Evolutionary conservation across 2,329 filamentous ascomycete species (phyloP), one percentile per base, ranked within the genome.

Genomic region (Pyrenochaeta sp.): DNA sequence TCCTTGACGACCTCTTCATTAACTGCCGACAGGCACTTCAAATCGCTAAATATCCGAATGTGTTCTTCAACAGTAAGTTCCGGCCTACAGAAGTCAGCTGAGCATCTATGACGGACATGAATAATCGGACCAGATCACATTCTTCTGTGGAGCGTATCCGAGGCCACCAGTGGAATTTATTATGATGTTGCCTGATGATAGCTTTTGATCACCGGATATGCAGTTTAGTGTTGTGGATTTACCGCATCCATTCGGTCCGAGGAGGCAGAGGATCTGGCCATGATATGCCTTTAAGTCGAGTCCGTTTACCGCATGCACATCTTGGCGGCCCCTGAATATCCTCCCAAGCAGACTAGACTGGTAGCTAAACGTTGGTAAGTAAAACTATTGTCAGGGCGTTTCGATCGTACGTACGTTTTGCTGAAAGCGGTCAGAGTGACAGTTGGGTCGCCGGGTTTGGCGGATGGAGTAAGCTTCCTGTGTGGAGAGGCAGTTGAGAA

Each of bases 1-100:
- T 67, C 63, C n/a, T 58, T 45, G 14, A 90, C 80, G 12, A 88
- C 85, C 7, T 72, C 75, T 1, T 81, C 78, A 1, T 78, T 76
- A 36, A 66, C 52, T 7, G 41, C 11, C 1, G 58, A 45, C 1
- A 62, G 51, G 27, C 67, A 65, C 23, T 70, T 68, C 39, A 70
- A 58, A 30, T 69, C 60, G 36, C 61, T 69, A 36, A 70, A 69
- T 27, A 71, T 69, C 5, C 56, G 61, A 30, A 70, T 64, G 20
- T 72, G 68, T 36, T 72, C 65, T 27, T 54, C 51, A 27, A 72
- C 67, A 4, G 67, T 70, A n/a, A 68, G 49, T 17, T 67, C 65
- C 4, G 62, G 62, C 61, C 63, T 66, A 17, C 1, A 15, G 2
- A 2, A 14, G 37, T 60, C 17, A 92, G 44, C 7, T 41, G 7